Conservation (phyloP, 495 filamentous ascomycete genomes). For the Aspergillus incahuasiensis region DNA sequence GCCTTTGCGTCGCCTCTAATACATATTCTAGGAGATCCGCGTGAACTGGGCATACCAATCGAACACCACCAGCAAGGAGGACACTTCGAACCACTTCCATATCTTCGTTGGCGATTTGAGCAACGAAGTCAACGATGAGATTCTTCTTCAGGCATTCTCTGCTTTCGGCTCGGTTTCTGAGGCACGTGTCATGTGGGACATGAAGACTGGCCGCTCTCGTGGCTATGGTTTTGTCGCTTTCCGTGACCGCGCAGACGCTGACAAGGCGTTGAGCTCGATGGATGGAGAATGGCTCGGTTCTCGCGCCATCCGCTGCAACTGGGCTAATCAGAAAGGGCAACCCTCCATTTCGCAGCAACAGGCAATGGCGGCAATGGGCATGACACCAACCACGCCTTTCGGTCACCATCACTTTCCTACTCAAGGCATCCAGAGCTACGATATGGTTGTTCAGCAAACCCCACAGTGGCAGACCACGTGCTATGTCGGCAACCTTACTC, state of each 20-base stretch:
- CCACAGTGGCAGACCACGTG: constrained; percentile 98
- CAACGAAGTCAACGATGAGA: constrained; percentile 98
- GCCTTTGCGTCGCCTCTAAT: constrained; percentile 10
- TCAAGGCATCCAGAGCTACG: constrained; percentile 92
- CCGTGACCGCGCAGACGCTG: constrained; percentile 88
- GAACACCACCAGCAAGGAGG: constrained; percentile 91
- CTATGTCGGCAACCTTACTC: constrained; percentile 97
- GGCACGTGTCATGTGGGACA: constrained; percentile 99
- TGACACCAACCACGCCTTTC: constrained; percentile 95
- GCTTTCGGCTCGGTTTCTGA: constrained; percentile 98
- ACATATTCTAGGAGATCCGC: constrained; percentile 75
- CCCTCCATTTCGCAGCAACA: constrained; percentile 97
- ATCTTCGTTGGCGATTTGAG: constrained; percentile 98
- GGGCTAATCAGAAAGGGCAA: constrained; percentile 99
- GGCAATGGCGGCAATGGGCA: constrained; percentile 95
- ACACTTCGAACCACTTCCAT: constrained; percentile 98
- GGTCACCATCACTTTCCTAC: constrained; percentile 98
- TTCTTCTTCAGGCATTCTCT: constrained; percentile 90
- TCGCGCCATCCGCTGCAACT: constrained; percentile 98
- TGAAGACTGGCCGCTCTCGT: constrained; percentile 98
- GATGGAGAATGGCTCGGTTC: constrained; percentile 99
- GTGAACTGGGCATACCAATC: constrained; percentile 99
- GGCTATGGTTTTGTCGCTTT: constrained; percentile 99
- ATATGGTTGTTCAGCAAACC: constrained; percentile 97
- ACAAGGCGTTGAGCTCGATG: constrained; percentile 96